Conservation (phyloP, 176 grass and related monocot genomes). For the Zoysia pacifica region DNA sequence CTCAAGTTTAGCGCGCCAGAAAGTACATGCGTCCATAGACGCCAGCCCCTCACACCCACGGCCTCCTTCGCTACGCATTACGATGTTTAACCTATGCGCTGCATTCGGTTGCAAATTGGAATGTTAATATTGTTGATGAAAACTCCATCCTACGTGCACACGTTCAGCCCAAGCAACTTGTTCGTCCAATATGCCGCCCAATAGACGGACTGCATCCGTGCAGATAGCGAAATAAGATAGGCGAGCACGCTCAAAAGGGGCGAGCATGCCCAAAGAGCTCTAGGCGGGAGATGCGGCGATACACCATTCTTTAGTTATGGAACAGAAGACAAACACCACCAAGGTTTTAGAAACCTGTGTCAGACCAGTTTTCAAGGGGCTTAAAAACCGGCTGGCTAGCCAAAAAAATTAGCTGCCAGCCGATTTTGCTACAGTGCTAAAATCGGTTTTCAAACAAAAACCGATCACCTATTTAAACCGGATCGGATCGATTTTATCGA, state of each 20-base stretch:
- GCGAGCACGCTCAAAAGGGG: neutral
- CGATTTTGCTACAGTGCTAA: no score
- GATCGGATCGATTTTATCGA: no score
- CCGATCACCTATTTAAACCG: no score
- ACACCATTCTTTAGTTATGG: neutral
- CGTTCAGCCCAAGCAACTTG: neutral
- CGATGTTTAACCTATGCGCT: neutral
- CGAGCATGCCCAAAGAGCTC: neutral
- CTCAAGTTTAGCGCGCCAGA: no score
- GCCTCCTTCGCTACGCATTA: neutral
- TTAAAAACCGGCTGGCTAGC: no score
- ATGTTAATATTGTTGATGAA: neutral
- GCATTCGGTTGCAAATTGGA: no score
- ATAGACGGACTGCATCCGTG: constrained; percentile 19
- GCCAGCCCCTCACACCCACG: neutral
- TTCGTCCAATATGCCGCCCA: neutral
- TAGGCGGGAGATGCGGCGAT: neutral
- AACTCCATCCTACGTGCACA: neutral
- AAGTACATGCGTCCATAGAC: no score
- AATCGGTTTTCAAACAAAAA: no score
- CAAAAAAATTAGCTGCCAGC: no score
- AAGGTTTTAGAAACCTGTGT: neutral
- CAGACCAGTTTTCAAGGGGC: no score
- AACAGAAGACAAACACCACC: neutral
- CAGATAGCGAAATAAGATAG: neutral